phyloP scores from a whole-genome alignment of 805 yeast species.

The Ogataea degrootiae region DNA sequence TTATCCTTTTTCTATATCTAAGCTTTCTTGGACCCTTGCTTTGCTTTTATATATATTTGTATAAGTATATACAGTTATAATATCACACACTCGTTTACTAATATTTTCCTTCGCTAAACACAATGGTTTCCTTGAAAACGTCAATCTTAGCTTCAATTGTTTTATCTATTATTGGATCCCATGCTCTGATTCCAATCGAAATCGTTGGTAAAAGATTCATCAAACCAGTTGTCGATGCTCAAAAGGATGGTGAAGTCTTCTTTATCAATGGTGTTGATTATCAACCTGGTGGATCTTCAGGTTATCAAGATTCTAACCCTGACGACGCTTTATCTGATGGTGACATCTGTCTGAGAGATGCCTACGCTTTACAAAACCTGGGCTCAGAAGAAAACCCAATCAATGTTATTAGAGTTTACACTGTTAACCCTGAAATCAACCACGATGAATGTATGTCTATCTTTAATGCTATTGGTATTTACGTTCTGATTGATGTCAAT shows the following conservation, averaged over 20 bases:
- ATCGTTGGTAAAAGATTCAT: slow-evolving; percentile 55
- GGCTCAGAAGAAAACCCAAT: slow-evolving; percentile 41
- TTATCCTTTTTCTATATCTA: no score
- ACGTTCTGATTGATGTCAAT: slow-evolving; percentile 80
- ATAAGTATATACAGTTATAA: no score
- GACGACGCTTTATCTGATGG: slow-evolving; percentile 70
- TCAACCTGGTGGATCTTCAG: slow-evolving; percentile 90
- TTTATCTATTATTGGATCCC: slow-evolving; percentile 5
- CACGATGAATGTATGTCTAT: slow-evolving; percentile 92
- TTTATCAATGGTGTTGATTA: slow-evolving; percentile 85
- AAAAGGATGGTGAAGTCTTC: slow-evolving; percentile 52
- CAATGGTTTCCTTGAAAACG: slow-evolving; percentile 7
- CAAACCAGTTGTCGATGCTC: slow-evolving; percentile 37
- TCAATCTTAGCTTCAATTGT: slow-evolving; percentile 8
- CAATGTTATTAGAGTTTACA: slow-evolving; percentile 81
- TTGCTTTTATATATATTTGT: no score
- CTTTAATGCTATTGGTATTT: slow-evolving; percentile 86
- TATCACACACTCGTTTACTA: neutral
- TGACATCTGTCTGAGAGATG: slow-evolving; percentile 73
- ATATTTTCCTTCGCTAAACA: slow-evolving; percentile 1
- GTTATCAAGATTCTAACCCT: slow-evolving; percentile 31
- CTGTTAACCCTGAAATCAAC: slow-evolving; percentile 74
- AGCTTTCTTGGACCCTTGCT: no score
- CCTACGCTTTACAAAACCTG: slow-evolving; percentile 67
- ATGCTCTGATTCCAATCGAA: slow-evolving; percentile 55